These are phyloP conservation scores for Erodium maritimum DNA, from an alignment of 345 rosid species.

Conservation along the genomic window DNA sequence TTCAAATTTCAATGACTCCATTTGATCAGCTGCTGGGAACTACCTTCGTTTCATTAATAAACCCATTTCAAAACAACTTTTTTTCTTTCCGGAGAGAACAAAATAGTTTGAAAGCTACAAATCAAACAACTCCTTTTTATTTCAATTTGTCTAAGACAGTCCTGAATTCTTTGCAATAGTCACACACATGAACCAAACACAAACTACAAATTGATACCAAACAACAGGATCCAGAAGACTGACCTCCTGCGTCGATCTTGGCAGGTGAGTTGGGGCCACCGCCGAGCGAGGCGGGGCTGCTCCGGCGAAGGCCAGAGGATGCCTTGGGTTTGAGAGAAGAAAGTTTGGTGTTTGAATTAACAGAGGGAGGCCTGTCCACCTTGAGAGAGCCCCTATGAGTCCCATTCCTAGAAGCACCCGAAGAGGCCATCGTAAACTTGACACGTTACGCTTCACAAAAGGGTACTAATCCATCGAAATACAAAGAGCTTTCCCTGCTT, in stretches of 20 bases:
- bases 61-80: background rate
- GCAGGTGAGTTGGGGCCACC: constrained; percentile 4
- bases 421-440: constrained; percentile 12
- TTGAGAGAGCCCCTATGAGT: constrained; percentile 26
- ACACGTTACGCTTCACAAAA: background rate
- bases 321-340: constrained; percentile 63
- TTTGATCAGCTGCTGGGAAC: background rate
- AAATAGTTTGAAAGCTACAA: background rate
- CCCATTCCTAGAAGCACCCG: constrained; percentile 39
- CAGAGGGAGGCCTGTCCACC: constrained; percentile 20
- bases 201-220: background rate
- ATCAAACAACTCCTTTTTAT: background rate
- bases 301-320: constrained; percentile 53
- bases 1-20: background rate
- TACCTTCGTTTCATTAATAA: background rate
- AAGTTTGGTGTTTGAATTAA: constrained; percentile 28
- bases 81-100: too few species aligned
- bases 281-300: constrained; percentile 37
- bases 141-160: too few species aligned
- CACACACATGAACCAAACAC: background rate
- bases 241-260: background rate
- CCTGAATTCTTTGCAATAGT: too few species aligned
- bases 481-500: background rate
- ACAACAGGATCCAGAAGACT: background rate
- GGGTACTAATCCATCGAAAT: too few species aligned